A percentile compares a stretch with the other conserved stretches of the same genome.
These are phyloP conservation scores for Arctium lappa DNA, from an alignment of 129 eudicot genomes.

Conservation along the genomic window DNA sequence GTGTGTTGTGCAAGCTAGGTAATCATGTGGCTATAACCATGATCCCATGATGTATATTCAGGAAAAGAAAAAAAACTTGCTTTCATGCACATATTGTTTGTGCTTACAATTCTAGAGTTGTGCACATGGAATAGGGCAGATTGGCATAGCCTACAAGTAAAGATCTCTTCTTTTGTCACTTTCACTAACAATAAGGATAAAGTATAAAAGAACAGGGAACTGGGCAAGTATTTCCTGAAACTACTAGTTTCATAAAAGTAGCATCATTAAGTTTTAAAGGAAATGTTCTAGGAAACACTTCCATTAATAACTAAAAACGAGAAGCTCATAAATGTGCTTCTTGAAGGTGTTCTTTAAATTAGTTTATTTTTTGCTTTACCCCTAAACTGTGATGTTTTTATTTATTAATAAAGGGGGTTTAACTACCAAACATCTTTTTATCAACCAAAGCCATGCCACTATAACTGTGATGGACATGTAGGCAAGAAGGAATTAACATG, in stretches of 20 bases:
- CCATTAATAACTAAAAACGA: neutral
- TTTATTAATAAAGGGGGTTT: neutral
- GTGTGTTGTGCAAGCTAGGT: neutral
- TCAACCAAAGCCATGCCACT: neutral
- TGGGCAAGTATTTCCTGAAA: neutral
- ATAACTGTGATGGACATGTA: neutral
- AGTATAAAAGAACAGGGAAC: neutral
- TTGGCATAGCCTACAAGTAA: neutral
- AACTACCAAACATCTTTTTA: neutral
- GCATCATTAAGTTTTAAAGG: neutral
- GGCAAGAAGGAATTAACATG: neutral
- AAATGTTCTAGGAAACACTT: neutral
- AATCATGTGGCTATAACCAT: neutral
- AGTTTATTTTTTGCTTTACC: neutral
- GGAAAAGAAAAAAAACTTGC: neutral
- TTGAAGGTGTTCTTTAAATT: neutral
- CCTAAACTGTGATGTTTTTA: neutral
- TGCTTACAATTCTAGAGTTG: neutral
- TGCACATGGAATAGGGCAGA: neutral
- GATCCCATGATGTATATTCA: neutral
- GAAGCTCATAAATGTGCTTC: neutral
- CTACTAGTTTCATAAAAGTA: neutral
- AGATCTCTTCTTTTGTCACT: neutral
- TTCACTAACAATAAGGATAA: neutral
- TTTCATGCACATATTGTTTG: conserved; percentile 3